phyloP scores from a whole-genome alignment of 2,329 filamentous ascomycete genomes.

The Stachybotrys elegans region DNA sequence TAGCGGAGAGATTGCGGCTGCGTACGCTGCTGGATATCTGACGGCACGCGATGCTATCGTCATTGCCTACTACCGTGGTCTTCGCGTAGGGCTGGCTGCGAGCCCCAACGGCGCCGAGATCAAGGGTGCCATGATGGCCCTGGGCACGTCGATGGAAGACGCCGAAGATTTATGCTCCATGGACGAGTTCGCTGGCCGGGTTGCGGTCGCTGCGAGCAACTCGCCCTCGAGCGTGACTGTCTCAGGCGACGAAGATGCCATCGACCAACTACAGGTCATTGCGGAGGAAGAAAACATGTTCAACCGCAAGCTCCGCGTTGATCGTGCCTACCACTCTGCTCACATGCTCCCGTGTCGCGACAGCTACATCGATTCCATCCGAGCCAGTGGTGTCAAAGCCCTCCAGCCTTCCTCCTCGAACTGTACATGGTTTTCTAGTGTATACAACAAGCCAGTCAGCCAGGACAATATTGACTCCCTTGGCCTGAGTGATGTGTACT shows the following conservation, averaged over 20 bases:
- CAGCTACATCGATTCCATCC: neutral
- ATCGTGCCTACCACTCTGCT: slow-evolving; percentile 44
- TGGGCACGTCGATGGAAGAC: slow-evolving; percentile 20
- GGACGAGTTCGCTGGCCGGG: slow-evolving; percentile 1
- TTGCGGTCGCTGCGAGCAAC: slow-evolving; percentile 12
- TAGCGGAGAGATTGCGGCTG: slow-evolving; percentile 34
- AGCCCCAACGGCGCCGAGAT: neutral
- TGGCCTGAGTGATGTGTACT: neutral
- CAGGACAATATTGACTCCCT: too few relatives aligned
- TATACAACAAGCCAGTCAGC: neutral
- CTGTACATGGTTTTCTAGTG: neutral
- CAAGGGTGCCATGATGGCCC: slow-evolving; percentile 26
- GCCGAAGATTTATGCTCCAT: slow-evolving; percentile 11
- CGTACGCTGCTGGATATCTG: slow-evolving; percentile 27
- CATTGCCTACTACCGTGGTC: slow-evolving; percentile 30
- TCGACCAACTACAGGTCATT: slow-evolving; percentile 7
- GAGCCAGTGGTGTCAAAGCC: neutral
- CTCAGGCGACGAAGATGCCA: slow-evolving; percentile 7
- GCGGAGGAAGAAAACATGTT: slow-evolving; percentile 8
- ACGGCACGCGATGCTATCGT: slow-evolving; percentile 22
- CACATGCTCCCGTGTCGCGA: slow-evolving; percentile 29
- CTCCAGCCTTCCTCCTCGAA: too few relatives aligned
- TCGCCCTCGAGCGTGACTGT: slow-evolving; percentile 10
- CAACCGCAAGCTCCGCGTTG: slow-evolving; percentile 28
- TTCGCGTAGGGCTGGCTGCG: slow-evolving; percentile 3